Conservation (phyloP, 2,329 filamentous ascomycete species). For the Magnaporthiopsis incrustans region DNA sequence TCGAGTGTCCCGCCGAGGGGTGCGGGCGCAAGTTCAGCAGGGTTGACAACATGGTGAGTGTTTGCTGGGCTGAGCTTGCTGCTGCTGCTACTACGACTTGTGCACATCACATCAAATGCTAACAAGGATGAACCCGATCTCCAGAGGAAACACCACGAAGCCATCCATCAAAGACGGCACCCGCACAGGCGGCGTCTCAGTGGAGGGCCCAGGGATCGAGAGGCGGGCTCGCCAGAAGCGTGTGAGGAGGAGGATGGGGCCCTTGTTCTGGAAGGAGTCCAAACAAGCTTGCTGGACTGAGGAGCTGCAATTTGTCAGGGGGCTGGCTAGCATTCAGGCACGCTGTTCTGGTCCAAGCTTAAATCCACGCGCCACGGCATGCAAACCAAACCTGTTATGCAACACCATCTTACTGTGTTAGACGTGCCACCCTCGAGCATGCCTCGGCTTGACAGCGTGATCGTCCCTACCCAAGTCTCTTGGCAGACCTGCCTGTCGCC, state of each 20-base stretch:
- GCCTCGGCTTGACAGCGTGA: too few relatives aligned
- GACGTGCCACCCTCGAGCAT: too few relatives aligned
- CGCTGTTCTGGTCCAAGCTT: not conserved
- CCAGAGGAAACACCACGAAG: constrained; percentile 1
- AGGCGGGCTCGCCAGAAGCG: not conserved
- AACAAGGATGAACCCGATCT: not conserved
- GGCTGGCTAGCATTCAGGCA: not conserved
- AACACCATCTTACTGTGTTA: too few relatives aligned
- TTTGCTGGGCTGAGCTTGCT: not conserved
- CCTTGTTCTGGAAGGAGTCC: not conserved
- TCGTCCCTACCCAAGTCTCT: too few relatives aligned
- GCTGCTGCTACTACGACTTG: too few relatives aligned
- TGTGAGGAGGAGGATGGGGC: not conserved
- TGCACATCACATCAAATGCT: not conserved
- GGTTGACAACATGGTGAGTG: constrained; percentile 5
- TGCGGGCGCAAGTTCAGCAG: constrained; percentile 4
- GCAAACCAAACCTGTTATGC: too few relatives aligned
- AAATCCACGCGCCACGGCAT: not conserved
- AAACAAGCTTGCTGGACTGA: not conserved
- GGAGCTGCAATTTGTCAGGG: not conserved
- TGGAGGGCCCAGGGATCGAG: not conserved
- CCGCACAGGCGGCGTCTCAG: not conserved
- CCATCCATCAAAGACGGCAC: not conserved
- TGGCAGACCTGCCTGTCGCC: too few relatives aligned
- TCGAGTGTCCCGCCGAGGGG: constrained; percentile 3